Percentiles rank a stretch among this genome's conserved stretches.
Conservation (phyloP, 1,284 basidiomycete genomes). For the Ustilago trichophora region DNA sequence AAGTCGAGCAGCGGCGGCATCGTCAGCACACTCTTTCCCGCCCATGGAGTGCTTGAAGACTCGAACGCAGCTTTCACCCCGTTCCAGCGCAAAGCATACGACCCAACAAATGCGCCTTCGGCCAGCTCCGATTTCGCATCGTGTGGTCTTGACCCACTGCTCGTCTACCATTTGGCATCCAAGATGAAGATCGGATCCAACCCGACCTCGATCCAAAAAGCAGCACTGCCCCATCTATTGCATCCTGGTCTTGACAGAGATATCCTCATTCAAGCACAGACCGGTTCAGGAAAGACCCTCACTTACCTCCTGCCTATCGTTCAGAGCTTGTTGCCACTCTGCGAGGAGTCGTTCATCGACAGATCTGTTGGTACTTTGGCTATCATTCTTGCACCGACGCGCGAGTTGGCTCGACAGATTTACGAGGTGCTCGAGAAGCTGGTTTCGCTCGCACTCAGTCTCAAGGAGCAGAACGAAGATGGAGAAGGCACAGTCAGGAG, state of each 20-base stretch:
- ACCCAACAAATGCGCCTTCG: slow-evolving; percentile 62
- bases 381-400: slow-evolving; percentile 91
- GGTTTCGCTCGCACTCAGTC: slow-evolving; percentile 74
- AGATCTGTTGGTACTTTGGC: slow-evolving; percentile 87
- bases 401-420: slow-evolving; percentile 94
- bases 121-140: slow-evolving; percentile 68
- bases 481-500: slow-evolving; percentile 67
- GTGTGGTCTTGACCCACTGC: slow-evolving; percentile 80
- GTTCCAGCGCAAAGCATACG: slow-evolving; percentile 19
- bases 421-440: slow-evolving; percentile 76
- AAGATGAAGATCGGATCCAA: slow-evolving; percentile 81
- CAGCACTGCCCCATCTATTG: slow-evolving; percentile 79
- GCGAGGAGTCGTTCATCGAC: slow-evolving; percentile 75
- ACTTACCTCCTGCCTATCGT: slow-evolving; percentile 96
- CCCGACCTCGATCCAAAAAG: slow-evolving; percentile 90
- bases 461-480: slow-evolving; percentile 68
- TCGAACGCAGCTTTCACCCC: slow-evolving; percentile 1
- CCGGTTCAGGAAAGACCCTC: slow-evolving; percentile 96
- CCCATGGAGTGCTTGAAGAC: slow-evolving; percentile 39
- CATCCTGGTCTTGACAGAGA: slow-evolving; percentile 72
- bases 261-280: slow-evolving; percentile 95
- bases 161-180: slow-evolving; percentile 79
- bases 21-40: slow-evolving; percentile 26
- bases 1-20: slow-evolving; percentile 21
- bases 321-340: slow-evolving; percentile 89